Percentiles rank a stretch among this genome's conserved stretches.
phyloP scores from a whole-genome alignment of 352 stramenopile genomes.

The Blastocystis sp. region DNA sequence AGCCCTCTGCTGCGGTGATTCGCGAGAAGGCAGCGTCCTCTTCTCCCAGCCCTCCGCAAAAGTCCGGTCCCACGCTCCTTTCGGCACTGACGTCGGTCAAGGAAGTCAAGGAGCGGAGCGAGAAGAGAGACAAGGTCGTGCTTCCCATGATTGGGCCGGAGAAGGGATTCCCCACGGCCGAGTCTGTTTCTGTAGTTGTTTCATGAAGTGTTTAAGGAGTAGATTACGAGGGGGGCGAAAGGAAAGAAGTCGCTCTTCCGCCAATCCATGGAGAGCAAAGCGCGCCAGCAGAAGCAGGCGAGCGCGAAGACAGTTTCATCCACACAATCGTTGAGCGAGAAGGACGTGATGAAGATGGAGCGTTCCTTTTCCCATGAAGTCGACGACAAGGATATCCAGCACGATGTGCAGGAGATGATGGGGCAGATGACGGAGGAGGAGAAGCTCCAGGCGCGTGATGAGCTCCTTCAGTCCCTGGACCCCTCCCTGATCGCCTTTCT shows the following conservation, averaged over 20 bases:
- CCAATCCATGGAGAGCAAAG: constrained; percentile 40
- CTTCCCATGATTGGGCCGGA: neutral
- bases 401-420: constrained; percentile 32
- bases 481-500: constrained; percentile 50
- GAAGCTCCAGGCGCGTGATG: neutral
- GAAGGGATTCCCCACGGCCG: constrained; percentile 32
- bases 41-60: neutral
- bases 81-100: constrained; percentile 1
- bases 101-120: neutral
- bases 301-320: neutral
- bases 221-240: constrained; percentile 3
- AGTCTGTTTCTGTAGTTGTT: constrained; percentile 4
- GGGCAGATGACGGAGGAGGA: constrained; percentile 50
- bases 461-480: constrained; percentile 5
- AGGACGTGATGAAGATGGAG: neutral
- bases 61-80: neutral
- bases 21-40: neutral
- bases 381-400: constrained; percentile 23
- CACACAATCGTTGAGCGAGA: neutral
- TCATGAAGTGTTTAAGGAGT: neutral
- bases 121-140: neutral
- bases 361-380: constrained; percentile 28
- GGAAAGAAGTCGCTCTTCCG: constrained; percentile 62
- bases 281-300: neutral
- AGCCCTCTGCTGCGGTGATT: constrained; percentile 35